These are phyloP conservation scores for Lentinula guzmanii DNA, from an alignment of 768 basidiomycete species.

Conservation along the genomic window DNA sequence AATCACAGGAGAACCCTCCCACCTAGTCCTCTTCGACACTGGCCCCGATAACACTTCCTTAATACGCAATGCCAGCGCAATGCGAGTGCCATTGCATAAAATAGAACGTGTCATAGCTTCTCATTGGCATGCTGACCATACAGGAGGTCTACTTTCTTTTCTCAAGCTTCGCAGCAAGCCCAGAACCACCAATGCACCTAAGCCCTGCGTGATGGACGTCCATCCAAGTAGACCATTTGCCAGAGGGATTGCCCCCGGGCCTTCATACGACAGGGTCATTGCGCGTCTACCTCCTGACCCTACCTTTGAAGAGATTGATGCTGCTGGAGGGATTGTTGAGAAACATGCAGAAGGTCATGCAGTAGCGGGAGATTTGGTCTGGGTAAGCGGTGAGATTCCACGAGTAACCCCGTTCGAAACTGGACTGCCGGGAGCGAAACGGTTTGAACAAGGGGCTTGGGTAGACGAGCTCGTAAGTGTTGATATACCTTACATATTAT, in stretches of 20 bases:
- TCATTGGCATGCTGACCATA: constrained; percentile 77
- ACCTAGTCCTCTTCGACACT: constrained; percentile 74
- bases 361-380: constrained; percentile 58
- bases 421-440: constrained; percentile 62
- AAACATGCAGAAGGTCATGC: constrained; percentile 54
- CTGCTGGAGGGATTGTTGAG: constrained; percentile 50
- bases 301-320: constrained; percentile 58
- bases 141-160: constrained; percentile 68
- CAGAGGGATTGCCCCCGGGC: constrained; percentile 69
- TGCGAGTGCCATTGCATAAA: constrained; percentile 46
- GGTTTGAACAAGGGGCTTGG: constrained; percentile 39
- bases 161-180: constrained; percentile 35
- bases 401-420: constrained; percentile 61
- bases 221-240: constrained; percentile 73
- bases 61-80: constrained; percentile 60
- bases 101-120: constrained; percentile 67
- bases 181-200: constrained; percentile 3
- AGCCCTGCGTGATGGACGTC: constrained; percentile 54
- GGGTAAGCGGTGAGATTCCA: constrained; percentile 79
- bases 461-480: constrained; percentile 20
- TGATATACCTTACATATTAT: constrained; percentile 46
- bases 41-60: constrained; percentile 76
- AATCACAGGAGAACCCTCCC: constrained; percentile 33
- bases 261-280: constrained; percentile 49
- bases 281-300: constrained; percentile 65